Base-by-base conservation (phyloP, 2,329 filamentous ascomycete genomes). In the Hirsutella rhossiliensis region DNA sequence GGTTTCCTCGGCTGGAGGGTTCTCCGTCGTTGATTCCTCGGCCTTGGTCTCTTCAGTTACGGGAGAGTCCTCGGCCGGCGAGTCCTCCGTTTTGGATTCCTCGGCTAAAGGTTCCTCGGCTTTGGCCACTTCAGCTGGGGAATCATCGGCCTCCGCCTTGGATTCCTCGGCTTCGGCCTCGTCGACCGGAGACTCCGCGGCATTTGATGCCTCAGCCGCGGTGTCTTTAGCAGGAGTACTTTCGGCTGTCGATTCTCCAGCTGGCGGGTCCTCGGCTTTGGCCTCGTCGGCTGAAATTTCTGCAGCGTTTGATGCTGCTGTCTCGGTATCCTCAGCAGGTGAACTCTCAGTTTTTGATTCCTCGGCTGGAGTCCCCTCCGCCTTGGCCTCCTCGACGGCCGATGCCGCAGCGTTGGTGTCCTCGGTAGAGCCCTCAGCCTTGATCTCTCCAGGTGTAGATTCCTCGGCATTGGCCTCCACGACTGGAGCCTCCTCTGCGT, bases 1-100 rank as follows among this genome's bases (percentile, higher is more conserved):
- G 17, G 4, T 11, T n/a, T 32, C 40, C n/a, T 43, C 47, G 28
- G 43, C 20, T 17, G 13, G 9, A n/a, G 38, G n/a, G 7, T 31
- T 31, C 17, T 12, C 27, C n/a, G n/a, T 31, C 11, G 11, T 15
- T 29, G 15, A 9, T n/a, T 42, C 31, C 11, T 42, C 27, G 18
- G 34, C 43, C 18, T 41, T 44, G 40, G 40, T 29, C 13, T 6
- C 34, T 15, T 44, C 40, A 13, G 23, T 42, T 12, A n/a, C 27
- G 17, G 34, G 11, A 4, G 40, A 12, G 36, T 41, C 40, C 38
- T 49, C 51, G 6, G 40, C 38, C 20, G 44, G 41, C 13, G 44
- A 38, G 20, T 44, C 43, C 19, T 41, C 39, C 30, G 40, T 32
- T 23, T 43, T 34, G 7, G 41, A 11, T 20, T 38, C 37, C 27